These are phyloP conservation scores for Schrenkiella parvula DNA, from an alignment of 345 rosid species.

Conservation along the genomic window DNA sequence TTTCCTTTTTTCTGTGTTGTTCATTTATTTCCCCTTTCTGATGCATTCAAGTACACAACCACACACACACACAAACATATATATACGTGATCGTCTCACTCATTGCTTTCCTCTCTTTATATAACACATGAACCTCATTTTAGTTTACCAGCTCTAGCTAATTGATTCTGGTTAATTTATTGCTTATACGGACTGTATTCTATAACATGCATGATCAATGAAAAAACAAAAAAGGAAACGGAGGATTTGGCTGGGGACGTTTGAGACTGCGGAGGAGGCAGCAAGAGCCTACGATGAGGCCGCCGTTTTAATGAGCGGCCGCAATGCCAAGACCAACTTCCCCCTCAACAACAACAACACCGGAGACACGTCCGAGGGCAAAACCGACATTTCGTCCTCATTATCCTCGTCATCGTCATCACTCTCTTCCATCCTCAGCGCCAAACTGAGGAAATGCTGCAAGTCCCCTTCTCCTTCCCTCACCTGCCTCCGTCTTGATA, in stretches of 20 bases:
- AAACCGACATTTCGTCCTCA: constrained; percentile 16
- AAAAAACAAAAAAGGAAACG: constrained; percentile 43
- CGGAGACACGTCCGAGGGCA: constrained; percentile 23
- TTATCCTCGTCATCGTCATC: constrained; percentile 29
- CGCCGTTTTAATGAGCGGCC: constrained; percentile 66
- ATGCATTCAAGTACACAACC: constrained; percentile 13
- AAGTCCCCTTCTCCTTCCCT: constrained; percentile 62
- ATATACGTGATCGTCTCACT: neutral
- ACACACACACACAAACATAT: neutral
- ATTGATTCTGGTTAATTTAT: neutral
- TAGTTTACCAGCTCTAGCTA: neutral
- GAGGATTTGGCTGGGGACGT: constrained; percentile 85
- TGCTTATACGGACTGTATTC: neutral
- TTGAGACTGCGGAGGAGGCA: constrained; percentile 71
- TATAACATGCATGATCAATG: constrained; percentile 5
- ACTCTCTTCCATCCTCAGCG: constrained; percentile 51
- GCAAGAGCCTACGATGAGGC: constrained; percentile 79
- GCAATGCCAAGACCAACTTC: constrained; percentile 71
- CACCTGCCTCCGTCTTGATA: constrained; percentile 77
- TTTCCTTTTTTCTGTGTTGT: constrained; percentile 14
- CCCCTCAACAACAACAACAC: constrained; percentile 32
- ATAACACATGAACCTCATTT: neutral
- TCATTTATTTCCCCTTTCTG: constrained; percentile 17
- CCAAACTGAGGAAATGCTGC: constrained; percentile 64
- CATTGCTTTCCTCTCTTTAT: neutral